Percentiles rank a stretch among this genome's conserved stretches.
Evolutionary conservation across 768 basidiomycete species (phyloP).

Genomic region (Phaeotremella skinneri): DNA sequence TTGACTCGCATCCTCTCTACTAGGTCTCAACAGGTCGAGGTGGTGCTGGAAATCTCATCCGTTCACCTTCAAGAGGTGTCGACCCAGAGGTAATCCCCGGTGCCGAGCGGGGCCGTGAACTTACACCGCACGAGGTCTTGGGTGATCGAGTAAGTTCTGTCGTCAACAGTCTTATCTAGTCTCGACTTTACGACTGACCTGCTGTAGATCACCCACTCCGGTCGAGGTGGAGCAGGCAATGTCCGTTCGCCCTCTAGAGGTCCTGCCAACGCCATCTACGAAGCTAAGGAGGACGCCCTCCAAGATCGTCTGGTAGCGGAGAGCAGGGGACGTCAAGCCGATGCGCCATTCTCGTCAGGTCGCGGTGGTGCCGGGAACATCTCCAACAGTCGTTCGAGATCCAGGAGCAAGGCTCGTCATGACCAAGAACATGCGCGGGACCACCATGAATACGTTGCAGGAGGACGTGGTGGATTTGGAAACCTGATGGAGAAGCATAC

Average conservation of each 20-base stretch:
- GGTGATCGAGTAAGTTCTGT: constrained; percentile 27
- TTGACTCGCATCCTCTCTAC: background rate
- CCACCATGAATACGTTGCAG: constrained; percentile 19
- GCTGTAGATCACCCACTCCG: constrained; percentile 54
- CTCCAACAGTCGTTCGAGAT: constrained; percentile 28
- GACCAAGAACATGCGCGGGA: constrained; percentile 1
- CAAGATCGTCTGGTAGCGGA: constrained; percentile 44
- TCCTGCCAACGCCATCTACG: constrained; percentile 26
- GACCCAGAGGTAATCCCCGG: constrained; percentile 36
- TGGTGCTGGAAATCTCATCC: constrained; percentile 47
- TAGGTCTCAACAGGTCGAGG: constrained; percentile 46
- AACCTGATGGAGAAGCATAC: constrained; percentile 39
- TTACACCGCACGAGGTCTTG: constrained; percentile 24
- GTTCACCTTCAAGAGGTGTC: constrained; percentile 40
- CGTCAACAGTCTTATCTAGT: background rate
- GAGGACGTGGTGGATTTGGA: constrained; percentile 48
- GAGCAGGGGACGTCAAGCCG: constrained; percentile 38
- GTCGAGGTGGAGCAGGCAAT: constrained; percentile 82
- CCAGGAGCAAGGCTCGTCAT: constrained; percentile 26
- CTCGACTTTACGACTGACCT: constrained; percentile 8
- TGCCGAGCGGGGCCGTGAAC: constrained; percentile 42
- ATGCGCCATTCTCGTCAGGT: constrained; percentile 46
- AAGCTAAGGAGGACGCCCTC: constrained; percentile 35
- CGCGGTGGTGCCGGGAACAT: constrained; percentile 52
- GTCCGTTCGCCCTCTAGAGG: constrained; percentile 74